Evolutionary conservation across 2,329 filamentous ascomycete genomes (phyloP).

Genomic region (Ascosphaera aggregata): DNA sequence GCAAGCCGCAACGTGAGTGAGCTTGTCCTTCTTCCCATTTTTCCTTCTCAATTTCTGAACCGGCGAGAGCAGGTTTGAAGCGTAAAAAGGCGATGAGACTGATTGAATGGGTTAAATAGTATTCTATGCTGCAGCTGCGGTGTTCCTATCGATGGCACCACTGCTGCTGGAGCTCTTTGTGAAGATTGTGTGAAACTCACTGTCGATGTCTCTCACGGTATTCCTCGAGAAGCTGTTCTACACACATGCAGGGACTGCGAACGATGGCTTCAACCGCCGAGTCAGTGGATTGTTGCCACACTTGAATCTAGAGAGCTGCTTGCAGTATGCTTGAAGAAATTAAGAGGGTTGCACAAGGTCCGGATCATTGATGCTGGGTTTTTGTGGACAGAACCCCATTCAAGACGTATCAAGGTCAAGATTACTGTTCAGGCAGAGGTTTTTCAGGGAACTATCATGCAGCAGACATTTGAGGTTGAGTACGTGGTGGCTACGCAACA

Average conservation of each 20-base stretch:
- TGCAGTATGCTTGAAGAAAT: constrained; percentile 70
- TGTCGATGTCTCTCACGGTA: constrained; percentile 75
- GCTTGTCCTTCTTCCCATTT: no score
- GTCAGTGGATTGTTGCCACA: constrained; percentile 61
- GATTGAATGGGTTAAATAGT: constrained; percentile 16
- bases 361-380: constrained; percentile 90
- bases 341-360: constrained; percentile 69
- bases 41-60: no score
- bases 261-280: constrained; percentile 71
- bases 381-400: constrained; percentile 97
- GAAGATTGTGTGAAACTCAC: constrained; percentile 91
- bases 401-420: constrained; percentile 76
- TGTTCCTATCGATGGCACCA: constrained; percentile 80
- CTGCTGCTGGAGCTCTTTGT: constrained; percentile 66
- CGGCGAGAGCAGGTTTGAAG: constrained; percentile 3
- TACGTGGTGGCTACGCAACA: constrained; percentile 82
- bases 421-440: constrained; percentile 68
- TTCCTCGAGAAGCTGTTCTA: constrained; percentile 72
- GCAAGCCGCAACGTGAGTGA: constrained; percentile 29
- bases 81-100: constrained; percentile 3
- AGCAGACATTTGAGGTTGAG: constrained; percentile 88
- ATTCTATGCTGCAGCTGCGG: constrained; percentile 98
- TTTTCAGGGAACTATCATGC: constrained; percentile 45
- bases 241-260: constrained; percentile 92
- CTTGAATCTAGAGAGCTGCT: constrained; percentile 83